These are phyloP conservation scores for Piloderma croceum DNA, from an alignment of 768 basidiomycete genomes.

Conservation along the genomic window DNA sequence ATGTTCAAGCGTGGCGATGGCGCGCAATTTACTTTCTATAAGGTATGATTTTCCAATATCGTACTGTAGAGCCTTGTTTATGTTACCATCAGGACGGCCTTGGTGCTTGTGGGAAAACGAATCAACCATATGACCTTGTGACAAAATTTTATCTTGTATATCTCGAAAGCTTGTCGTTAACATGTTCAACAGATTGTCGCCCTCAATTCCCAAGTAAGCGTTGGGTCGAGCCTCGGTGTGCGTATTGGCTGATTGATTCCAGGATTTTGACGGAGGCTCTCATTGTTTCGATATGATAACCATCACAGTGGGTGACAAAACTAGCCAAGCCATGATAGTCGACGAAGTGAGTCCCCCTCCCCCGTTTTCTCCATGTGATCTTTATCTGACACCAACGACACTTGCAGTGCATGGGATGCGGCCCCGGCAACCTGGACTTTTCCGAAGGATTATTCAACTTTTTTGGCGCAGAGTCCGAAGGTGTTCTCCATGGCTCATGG, in stretches of 20 bases:
- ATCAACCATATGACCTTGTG: conserved; percentile 30
- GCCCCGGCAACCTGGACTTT: conserved; percentile 61
- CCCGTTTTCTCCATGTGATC: not conserved
- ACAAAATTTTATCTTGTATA: no score
- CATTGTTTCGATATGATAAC: conserved; percentile 52
- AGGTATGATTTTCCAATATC: no score
- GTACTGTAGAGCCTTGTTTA: no score
- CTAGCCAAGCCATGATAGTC: conserved; percentile 42
- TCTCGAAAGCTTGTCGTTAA: no score
- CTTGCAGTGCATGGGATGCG: conserved; percentile 60
- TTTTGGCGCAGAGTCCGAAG: conserved; percentile 45
- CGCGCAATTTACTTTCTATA: conserved; percentile 24
- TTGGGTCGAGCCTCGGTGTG: not conserved
- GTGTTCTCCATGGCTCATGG: conserved; percentile 63
- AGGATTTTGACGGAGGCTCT: not conserved
- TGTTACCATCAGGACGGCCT: conserved; percentile 39
- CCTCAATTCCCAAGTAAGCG: not conserved
- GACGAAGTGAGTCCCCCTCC: conserved; percentile 41
- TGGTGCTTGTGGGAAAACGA: conserved; percentile 36
- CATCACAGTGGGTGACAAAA: conserved; percentile 44
- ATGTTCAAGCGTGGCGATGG: conserved; percentile 22
- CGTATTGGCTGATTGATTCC: not conserved
- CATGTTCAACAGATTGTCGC: not conserved
- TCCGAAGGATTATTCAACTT: conserved; percentile 58
- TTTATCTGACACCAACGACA: not conserved